Percentiles rank a stretch among this genome's conserved stretches.
Evolutionary conservation across 2,329 filamentous ascomycete genomes (phyloP).

Genomic region (Aspergillus versicolor): DNA sequence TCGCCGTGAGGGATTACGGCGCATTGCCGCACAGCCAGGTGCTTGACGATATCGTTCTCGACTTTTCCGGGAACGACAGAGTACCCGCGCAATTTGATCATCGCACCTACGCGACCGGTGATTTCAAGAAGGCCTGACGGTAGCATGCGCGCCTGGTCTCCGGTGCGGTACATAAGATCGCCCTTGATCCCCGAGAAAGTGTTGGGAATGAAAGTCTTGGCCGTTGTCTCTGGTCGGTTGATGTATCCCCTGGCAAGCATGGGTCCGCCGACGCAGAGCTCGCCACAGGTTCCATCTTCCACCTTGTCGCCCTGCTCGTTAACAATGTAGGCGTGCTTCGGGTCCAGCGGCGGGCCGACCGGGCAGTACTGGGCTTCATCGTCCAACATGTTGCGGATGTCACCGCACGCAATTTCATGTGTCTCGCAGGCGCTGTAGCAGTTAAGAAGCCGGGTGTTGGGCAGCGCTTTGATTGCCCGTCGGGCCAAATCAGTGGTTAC

Average conservation of each 20-base stretch:
- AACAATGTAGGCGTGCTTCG: conserved; percentile 69
- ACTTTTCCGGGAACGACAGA: conserved; percentile 76
- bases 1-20: conserved; percentile 74
- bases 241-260: conserved; percentile 75
- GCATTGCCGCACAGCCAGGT: conserved; percentile 69
- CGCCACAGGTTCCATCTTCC: conserved; percentile 62
- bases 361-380: conserved; percentile 68
- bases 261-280: conserved; percentile 73
- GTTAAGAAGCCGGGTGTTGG: conserved; percentile 69
- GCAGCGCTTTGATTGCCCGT: conserved; percentile 65
- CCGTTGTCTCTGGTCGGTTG: conserved; percentile 75
- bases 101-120: conserved; percentile 71
- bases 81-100: conserved; percentile 80
- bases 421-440: conserved; percentile 83
- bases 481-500: conserved; percentile 75
- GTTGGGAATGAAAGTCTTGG: conserved; percentile 67
- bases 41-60: conserved; percentile 68
- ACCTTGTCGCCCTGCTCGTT: conserved; percentile 67
- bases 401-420: conserved; percentile 75
- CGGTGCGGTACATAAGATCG: conserved; percentile 72
- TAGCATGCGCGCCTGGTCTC: conserved; percentile 67
- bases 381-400: conserved; percentile 67
- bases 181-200: conserved; percentile 60
- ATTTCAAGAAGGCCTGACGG: conserved; percentile 70
- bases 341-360: conserved; percentile 69